Conservation (phyloP, 257 asterid genomes). For the Handroanthus guayacan region DNA sequence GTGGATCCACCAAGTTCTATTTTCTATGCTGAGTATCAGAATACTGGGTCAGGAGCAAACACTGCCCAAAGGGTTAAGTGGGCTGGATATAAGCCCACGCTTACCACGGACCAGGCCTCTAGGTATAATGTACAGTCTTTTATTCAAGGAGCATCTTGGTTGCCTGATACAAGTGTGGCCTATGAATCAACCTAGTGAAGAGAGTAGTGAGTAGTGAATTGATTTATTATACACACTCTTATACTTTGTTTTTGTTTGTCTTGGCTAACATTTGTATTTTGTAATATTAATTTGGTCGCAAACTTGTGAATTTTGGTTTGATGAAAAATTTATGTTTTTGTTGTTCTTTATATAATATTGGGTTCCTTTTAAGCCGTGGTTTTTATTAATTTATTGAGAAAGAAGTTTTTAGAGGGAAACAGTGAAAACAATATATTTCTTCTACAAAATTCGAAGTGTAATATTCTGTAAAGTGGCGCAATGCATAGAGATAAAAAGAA, state of each 20-base stretch:
- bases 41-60: slow-evolving; percentile 68
- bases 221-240: background rate
- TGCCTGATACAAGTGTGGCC: slow-evolving; percentile 46
- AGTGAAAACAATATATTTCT: too few relatives aligned
- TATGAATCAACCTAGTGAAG: slow-evolving; percentile 46
- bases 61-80: slow-evolving; percentile 59
- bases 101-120: slow-evolving; percentile 49
- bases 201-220: background rate
- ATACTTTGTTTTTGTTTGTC: background rate
- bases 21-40: slow-evolving; percentile 71
- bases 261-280: slow-evolving; percentile 14
- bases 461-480: too few relatives aligned
- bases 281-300: slow-evolving; percentile 15
- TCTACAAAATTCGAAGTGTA: too few relatives aligned
- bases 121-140: slow-evolving; percentile 58
- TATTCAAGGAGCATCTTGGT: slow-evolving; percentile 65
- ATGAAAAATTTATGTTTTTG: background rate
- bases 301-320: slow-evolving; percentile 7
- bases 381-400: too few relatives aligned
- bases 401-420: background rate
- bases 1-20: slow-evolving; percentile 57
- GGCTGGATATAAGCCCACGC: slow-evolving; percentile 59
- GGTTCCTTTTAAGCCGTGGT: background rate
- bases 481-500: too few relatives aligned
- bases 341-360: background rate